Evolutionary conservation across 2,329 filamentous ascomycete species (phyloP).

Genomic region (Ascomycota sp.): DNA sequence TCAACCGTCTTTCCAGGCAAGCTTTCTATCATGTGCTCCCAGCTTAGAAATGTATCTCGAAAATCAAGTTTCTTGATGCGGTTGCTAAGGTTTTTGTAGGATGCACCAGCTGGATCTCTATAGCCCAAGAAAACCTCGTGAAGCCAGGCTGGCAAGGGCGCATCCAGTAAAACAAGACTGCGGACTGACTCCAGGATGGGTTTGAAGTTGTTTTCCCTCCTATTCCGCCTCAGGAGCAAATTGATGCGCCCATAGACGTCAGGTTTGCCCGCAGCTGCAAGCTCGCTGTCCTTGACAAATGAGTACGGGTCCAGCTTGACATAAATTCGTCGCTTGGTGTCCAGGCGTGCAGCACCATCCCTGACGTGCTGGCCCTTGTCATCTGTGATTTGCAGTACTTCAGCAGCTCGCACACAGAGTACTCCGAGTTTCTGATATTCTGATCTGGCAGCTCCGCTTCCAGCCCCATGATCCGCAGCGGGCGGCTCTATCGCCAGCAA

Average conservation of each 20-base stretch:
- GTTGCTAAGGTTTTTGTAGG: slow-evolving; percentile 62
- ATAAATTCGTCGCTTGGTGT: slow-evolving; percentile 50
- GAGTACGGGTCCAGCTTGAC: slow-evolving; percentile 59
- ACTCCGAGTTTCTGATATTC: slow-evolving; percentile 43
- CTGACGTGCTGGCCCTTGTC: slow-evolving; percentile 57
- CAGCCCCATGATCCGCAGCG: slow-evolving; percentile 26
- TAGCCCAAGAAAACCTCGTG: slow-evolving; percentile 96
- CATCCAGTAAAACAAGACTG: slow-evolving; percentile 61
- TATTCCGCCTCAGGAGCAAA: slow-evolving; percentile 57
- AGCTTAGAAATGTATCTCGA: slow-evolving; percentile 83
- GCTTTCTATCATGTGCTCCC: slow-evolving; percentile 80
- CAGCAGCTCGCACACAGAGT: slow-evolving; percentile 52
- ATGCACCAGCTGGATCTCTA: slow-evolving; percentile 72
- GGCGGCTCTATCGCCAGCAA: slow-evolving; percentile 52
- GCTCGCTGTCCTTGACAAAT: slow-evolving; percentile 56
- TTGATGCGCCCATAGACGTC: slow-evolving; percentile 75
- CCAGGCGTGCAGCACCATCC: slow-evolving; percentile 34
- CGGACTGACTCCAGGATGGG: slow-evolving; percentile 80
- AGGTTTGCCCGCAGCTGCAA: slow-evolving; percentile 38
- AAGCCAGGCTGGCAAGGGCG: slow-evolving; percentile 72
- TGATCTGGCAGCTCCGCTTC: slow-evolving; percentile 22
- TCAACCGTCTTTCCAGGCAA: slow-evolving; percentile 74
- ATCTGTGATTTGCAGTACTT: slow-evolving; percentile 68
- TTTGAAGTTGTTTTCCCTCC: slow-evolving; percentile 92
- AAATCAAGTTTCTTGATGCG: slow-evolving; percentile 64